Percentiles rank a stretch among this genome's conserved stretches.
These are phyloP conservation scores for Stephania japonica DNA, from an alignment of 164 flowering plant genomes.

Conservation along the genomic window DNA sequence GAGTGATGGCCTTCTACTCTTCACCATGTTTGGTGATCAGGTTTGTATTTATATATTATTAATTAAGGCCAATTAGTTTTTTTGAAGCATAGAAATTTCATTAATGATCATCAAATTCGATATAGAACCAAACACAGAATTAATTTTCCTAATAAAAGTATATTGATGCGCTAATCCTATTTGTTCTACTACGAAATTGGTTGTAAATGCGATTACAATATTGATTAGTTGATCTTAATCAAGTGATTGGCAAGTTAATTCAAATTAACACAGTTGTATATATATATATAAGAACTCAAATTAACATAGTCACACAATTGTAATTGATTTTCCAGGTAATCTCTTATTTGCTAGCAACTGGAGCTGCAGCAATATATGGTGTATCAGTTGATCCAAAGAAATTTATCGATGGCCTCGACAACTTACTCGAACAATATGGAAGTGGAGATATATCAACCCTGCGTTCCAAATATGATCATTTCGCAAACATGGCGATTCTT, in stretches of 20 bases:
- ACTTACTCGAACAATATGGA: not conserved
- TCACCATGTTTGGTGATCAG: constrained; percentile 13
- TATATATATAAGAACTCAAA: not conserved
- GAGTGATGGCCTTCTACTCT: constrained; percentile 7
- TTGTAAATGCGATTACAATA: too few relatives aligned
- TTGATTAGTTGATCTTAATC: too few relatives aligned
- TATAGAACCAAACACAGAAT: too few relatives aligned
- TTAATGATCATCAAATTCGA: too few relatives aligned
- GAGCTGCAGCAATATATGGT: constrained; percentile 25
- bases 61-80: too few relatives aligned
- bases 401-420: not conserved
- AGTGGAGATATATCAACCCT: too few relatives aligned
- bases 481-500: constrained; percentile 16
- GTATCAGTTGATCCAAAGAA: constrained; percentile 17
- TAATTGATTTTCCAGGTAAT: constrained; percentile 11
- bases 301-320: too few relatives aligned
- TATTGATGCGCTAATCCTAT: too few relatives aligned
- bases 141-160: too few relatives aligned
- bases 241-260: not conserved
- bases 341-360: constrained; percentile 20
- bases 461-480: constrained; percentile 1
- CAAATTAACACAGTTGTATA: not conserved
- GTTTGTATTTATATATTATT: too few relatives aligned
- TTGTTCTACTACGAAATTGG: too few relatives aligned
- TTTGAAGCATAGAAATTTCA: too few relatives aligned